A percentile compares a stretch with the other conserved stretches of the same genome.
Evolutionary conservation across 768 basidiomycete genomes (phyloP).

Genomic region (Kwoniella botswanensis): DNA sequence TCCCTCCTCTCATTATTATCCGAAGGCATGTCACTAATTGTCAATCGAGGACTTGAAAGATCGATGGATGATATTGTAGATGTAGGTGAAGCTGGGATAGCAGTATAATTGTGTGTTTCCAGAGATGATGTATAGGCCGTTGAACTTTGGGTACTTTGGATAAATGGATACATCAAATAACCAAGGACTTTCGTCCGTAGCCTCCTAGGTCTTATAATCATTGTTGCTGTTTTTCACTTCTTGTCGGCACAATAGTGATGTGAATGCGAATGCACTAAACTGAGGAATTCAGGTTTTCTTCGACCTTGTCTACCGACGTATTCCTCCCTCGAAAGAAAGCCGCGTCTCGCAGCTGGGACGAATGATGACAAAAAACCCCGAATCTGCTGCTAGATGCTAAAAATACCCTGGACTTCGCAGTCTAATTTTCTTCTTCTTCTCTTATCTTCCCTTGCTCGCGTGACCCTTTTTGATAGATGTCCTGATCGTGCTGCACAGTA

Average conservation of each 20-base stretch:
- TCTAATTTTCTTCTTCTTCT: slow-evolving; percentile 4
- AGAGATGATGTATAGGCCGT: neutral
- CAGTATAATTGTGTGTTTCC: slow-evolving; percentile 1
- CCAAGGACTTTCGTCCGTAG: slow-evolving; percentile 12
- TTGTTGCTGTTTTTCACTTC: neutral
- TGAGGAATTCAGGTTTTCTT: slow-evolving; percentile 6
- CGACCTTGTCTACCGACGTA: neutral
- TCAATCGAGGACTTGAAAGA: slow-evolving; percentile 11
- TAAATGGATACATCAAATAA: neutral
- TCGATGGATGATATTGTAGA: slow-evolving; percentile 12
- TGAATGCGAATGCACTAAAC: neutral
- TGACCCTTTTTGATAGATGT: neutral
- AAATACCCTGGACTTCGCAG: slow-evolving; percentile 6
- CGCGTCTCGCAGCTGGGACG: neutral
- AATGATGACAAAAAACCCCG: neutral
- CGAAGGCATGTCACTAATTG: neutral
- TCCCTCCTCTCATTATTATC: slow-evolving; percentile 6
- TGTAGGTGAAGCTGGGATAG: slow-evolving; percentile 13
- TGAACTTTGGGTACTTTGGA: slow-evolving; percentile 1
- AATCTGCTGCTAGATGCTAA: neutral
- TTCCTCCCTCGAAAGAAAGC: neutral
- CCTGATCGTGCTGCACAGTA: too few species aligned
- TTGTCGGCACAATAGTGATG: neutral
- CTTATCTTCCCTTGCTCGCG: slow-evolving; percentile 1
- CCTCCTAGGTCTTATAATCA: slow-evolving; percentile 12